These are phyloP conservation scores for Postia placenta DNA, from an alignment of 768 basidiomycete genomes.

Conservation along the genomic window DNA sequence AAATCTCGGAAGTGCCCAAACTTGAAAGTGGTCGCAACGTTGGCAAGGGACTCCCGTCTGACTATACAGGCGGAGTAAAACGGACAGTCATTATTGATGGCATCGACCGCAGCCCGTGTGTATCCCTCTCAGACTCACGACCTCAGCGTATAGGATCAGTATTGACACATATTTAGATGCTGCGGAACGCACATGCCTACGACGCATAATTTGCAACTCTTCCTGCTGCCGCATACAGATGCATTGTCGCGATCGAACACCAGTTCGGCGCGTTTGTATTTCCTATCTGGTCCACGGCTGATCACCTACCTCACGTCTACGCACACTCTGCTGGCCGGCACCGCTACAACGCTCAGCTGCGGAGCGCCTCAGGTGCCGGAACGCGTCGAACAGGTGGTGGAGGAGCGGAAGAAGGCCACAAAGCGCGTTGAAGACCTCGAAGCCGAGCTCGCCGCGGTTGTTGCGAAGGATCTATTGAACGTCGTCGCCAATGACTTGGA, in stretches of 20 bases:
- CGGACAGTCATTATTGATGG: slow-evolving; percentile 81
- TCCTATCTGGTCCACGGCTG: slow-evolving; percentile 77
- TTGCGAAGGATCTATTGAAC: slow-evolving; percentile 31
- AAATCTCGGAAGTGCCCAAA: slow-evolving; percentile 23
- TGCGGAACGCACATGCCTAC: slow-evolving; percentile 82
- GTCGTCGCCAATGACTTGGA: slow-evolving; percentile 16
- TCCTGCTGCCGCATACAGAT: slow-evolving; percentile 66
- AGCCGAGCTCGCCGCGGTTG: slow-evolving; percentile 50
- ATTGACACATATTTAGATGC: slow-evolving; percentile 39
- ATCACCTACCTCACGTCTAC: slow-evolving; percentile 53
- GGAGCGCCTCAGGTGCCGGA: slow-evolving; percentile 61
- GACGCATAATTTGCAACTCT: slow-evolving; percentile 66
- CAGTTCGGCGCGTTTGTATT: slow-evolving; percentile 69
- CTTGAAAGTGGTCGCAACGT: slow-evolving; percentile 45
- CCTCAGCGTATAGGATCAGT: not conserved
- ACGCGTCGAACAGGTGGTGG: slow-evolving; percentile 59
- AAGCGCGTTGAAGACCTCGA: slow-evolving; percentile 70
- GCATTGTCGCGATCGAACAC: slow-evolving; percentile 53
- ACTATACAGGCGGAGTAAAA: slow-evolving; percentile 72
- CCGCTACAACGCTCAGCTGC: slow-evolving; percentile 61
- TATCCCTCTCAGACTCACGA: too few species aligned
- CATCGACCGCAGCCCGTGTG: slow-evolving; percentile 75
- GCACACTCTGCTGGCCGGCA: slow-evolving; percentile 47
- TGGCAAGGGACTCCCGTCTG: slow-evolving; percentile 56
- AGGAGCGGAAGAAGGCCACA: slow-evolving; percentile 59